Evolutionary conservation across 352 stramenopile species (phyloP), one percentile per base, ranked within the genome.

Genomic region (Plasmopara halstedii): DNA sequence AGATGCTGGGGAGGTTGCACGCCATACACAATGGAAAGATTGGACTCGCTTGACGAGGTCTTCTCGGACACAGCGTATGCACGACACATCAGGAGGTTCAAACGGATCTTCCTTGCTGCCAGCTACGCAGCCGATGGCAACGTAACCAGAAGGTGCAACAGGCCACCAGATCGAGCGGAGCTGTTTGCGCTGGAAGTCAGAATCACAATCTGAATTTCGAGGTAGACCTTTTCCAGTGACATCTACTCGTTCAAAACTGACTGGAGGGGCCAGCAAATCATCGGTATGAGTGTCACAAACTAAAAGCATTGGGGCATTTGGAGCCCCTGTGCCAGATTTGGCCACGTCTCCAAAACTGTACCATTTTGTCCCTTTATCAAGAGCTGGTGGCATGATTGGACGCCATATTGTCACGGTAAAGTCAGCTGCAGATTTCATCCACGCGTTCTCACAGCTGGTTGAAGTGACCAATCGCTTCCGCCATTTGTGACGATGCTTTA

Each of bases 401-500:
- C 79, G 67, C 83, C 83, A 94, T 37, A 94, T 68, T 20, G 78
- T 90, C 19, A 88, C 67, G 4, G 68, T 62, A 34, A 64, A 55
- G 43, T 91, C 78, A 4, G 60, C 53, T 15, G 64, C 46, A 5
- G 73, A 59, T 42, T 73, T 83, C 46, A 67, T 64, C 56, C 61
- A 82, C 8, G 34, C 38, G 31, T 50, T 54, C 1, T 67, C 51
- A 44, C 36, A 40, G 10, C 23, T 18, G 8, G 9, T 4, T 0
- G 34, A 26, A 19, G 46, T 40, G n/a, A 43, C 19, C 33, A 56
- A 65, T 1, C 70, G 63, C 19, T 88, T 88, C 27, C 83, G 58
- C 83, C 83, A 94, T 50, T 88, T 88, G 53, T 84, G 83, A 17
- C 78, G 74, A 46, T 85, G 84, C 39, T 84, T 78, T 10, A 91